Percentiles rank a stretch among this genome's conserved stretches.
Conservation (phyloP, 305 asterid genomes). For the Ajuga reptans region DNA sequence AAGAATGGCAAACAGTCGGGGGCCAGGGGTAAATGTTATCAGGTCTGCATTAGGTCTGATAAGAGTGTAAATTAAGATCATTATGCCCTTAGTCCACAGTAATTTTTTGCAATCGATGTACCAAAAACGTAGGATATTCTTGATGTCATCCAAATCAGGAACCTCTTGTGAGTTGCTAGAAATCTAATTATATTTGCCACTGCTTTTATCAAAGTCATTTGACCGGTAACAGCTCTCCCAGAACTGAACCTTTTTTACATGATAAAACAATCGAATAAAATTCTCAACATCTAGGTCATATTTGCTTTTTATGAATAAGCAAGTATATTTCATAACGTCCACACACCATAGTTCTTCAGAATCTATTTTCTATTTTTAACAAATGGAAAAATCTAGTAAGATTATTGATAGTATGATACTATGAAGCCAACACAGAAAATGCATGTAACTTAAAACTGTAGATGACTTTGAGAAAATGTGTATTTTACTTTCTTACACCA, state of each 20-base stretch:
- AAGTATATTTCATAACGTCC: neutral
- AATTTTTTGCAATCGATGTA: neutral
- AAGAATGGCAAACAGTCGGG: neutral
- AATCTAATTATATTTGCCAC: neutral
- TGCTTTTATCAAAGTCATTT: neutral
- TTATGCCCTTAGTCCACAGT: constrained; percentile 2
- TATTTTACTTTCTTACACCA: neutral
- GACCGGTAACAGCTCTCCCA: neutral
- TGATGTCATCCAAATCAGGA: neutral
- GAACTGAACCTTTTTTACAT: neutral
- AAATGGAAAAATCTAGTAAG: neutral
- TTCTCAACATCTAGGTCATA: neutral
- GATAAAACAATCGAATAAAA: neutral
- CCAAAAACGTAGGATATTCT: neutral
- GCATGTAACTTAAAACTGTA: neutral
- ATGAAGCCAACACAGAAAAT: neutral
- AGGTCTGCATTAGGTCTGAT: neutral
- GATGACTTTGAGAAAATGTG: neutral
- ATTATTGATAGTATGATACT: neutral
- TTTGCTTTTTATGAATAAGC: neutral
- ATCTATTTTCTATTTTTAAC: neutral
- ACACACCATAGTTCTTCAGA: neutral
- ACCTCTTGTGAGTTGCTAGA: neutral
- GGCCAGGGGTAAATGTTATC: neutral
- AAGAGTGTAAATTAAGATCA: neutral